Conservation (phyloP, 2,329 filamentous ascomycete genomes). For the Colletotrichum sansevieriae region DNA sequence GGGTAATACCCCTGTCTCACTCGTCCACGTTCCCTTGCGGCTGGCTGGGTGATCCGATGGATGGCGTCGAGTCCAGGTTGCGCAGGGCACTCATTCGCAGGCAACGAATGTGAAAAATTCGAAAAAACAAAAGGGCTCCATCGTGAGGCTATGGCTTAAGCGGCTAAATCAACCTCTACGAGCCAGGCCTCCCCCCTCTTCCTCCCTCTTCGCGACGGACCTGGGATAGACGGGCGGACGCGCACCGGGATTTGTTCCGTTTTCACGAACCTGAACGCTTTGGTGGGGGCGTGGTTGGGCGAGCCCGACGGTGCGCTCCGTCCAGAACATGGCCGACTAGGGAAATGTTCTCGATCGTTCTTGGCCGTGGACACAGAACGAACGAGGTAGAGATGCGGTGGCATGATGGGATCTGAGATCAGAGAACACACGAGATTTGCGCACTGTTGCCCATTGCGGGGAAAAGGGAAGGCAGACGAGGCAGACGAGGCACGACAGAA, state of each 20-base stretch:
- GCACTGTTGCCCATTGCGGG: background rate
- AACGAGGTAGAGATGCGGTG: conserved; percentile 5
- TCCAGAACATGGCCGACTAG: background rate
- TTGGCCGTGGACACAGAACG: background rate
- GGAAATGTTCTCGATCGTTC: conserved; percentile 32
- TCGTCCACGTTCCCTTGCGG: conserved; percentile 15
- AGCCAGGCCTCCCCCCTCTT: too few species aligned
- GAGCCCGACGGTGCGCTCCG: conserved; percentile 11
- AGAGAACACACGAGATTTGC: conserved; percentile 11
- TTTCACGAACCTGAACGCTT: conserved; percentile 3
- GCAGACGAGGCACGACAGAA: too few species aligned
- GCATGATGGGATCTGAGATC: conserved; percentile 27
- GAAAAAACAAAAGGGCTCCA: conserved; percentile 4
- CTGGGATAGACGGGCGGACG: background rate
- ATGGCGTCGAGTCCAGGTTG: background rate
- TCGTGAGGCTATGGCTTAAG: conserved; percentile 16
- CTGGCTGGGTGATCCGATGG: background rate
- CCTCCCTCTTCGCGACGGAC: background rate
- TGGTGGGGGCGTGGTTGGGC: background rate
- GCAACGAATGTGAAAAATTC: conserved; percentile 6
- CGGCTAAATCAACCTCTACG: conserved; percentile 1
- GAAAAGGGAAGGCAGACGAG: background rate
- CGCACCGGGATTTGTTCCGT: conserved; percentile 10
- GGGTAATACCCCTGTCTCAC: background rate
- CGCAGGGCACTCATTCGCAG: too few species aligned